phyloP scores from a whole-genome alignment of 345 rosid genomes.

The Citrus cavaleriei region DNA sequence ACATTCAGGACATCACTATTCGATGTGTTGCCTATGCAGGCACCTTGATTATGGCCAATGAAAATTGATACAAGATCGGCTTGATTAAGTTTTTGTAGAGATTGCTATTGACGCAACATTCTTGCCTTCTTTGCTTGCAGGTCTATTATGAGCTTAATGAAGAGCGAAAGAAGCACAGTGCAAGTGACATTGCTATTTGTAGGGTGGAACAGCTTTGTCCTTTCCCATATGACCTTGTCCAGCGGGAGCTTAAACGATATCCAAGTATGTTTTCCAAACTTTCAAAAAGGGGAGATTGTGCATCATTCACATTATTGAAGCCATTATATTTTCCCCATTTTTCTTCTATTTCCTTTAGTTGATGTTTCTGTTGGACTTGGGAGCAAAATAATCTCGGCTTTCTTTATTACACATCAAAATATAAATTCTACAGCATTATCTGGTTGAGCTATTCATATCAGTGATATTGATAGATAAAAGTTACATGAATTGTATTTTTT shows the following conservation, averaged over 20 bases:
- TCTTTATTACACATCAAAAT: not conserved
- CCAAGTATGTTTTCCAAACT: slow-evolving; percentile 44
- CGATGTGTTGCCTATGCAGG: not conserved
- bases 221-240: slow-evolving; percentile 74
- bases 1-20: not conserved
- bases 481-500: not conserved
- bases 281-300: not conserved
- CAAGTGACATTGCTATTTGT: slow-evolving; percentile 66
- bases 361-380: not conserved
- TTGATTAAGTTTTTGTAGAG: not conserved
- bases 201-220: slow-evolving; percentile 84
- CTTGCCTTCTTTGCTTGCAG: slow-evolving; percentile 18
- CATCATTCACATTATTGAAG: not conserved
- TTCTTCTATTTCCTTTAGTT: not conserved
- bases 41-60: not conserved
- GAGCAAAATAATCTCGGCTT: not conserved
- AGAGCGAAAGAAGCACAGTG: slow-evolving; percentile 45
- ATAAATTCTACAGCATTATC: too few relatives aligned
- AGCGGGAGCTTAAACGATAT: slow-evolving; percentile 74
- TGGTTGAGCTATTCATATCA: too few relatives aligned
- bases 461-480: not conserved
- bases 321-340: not conserved
- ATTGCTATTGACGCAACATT: slow-evolving; percentile 4
- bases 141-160: slow-evolving; percentile 74
- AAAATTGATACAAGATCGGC: not conserved